These are phyloP conservation scores for Ballota nigra DNA, from an alignment of 257 asterid genomes.

Conservation along the genomic window DNA sequence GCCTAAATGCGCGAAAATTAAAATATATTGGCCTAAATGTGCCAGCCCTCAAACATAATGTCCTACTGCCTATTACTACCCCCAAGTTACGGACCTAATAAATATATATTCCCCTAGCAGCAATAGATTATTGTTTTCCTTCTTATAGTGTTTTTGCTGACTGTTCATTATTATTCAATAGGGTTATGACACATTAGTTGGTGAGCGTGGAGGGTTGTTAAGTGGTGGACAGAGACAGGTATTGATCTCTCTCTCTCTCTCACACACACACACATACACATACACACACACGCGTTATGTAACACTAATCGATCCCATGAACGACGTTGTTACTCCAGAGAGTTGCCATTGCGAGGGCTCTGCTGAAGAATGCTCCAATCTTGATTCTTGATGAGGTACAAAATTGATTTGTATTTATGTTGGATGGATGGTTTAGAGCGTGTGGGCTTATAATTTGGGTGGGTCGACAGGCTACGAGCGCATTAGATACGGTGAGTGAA, in stretches of 20 bases:
- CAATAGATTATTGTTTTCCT: constrained; percentile 17
- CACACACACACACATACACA: background rate
- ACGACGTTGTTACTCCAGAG: constrained; percentile 47
- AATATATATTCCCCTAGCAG: background rate
- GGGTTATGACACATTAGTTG: constrained; percentile 95
- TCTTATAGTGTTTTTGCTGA: constrained; percentile 15
- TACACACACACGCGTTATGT: background rate
- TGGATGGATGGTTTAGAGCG: background rate
- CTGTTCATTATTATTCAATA: constrained; percentile 23
- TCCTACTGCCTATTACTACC: no score
- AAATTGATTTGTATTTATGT: background rate
- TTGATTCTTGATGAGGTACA: constrained; percentile 93
- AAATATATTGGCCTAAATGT: no score
- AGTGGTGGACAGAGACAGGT: constrained; percentile 99
- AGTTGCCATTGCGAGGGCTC: constrained; percentile 95
- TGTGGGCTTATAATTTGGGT: background rate
- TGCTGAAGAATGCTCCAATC: constrained; percentile 94
- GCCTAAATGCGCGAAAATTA: no score
- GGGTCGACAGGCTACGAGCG: constrained; percentile 82
- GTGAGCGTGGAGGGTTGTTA: constrained; percentile 95
- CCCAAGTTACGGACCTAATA: no score
- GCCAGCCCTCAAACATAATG: no score
- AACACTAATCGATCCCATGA: constrained; percentile 18
- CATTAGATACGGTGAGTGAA: constrained; percentile 88
- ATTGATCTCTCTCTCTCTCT: constrained; percentile 9